These are phyloP conservation scores for Rhododendron molle DNA, from an alignment of 148 eudicot species.

Conservation along the genomic window DNA sequence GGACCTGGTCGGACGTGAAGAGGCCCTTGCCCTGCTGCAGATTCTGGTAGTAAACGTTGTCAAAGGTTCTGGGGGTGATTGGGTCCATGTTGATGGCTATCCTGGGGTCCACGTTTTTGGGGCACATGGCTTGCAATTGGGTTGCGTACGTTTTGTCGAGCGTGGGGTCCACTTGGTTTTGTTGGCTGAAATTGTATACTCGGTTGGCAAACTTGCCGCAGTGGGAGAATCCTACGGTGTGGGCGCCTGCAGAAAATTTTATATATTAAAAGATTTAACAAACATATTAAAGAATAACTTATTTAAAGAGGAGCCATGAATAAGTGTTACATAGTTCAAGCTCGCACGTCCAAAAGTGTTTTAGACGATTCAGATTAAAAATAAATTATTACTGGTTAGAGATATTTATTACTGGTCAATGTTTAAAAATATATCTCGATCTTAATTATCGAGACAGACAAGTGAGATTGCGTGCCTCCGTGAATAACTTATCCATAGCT, in stretches of 20 bases:
- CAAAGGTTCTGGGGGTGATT: conserved; percentile 53
- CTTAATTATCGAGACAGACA: too few relatives aligned
- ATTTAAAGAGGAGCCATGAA: too few relatives aligned
- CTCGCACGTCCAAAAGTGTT: too few relatives aligned
- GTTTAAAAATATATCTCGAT: too few relatives aligned
- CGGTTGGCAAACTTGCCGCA: conserved; percentile 63
- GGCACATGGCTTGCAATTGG: conserved; percentile 62
- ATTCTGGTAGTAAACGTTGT: conserved; percentile 59
- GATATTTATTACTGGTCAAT: too few relatives aligned
- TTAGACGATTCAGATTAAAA: too few relatives aligned
- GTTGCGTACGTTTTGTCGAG: conserved; percentile 43
- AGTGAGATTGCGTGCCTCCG: too few relatives aligned
- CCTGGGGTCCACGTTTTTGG: conserved; percentile 61
- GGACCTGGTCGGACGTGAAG: conserved; percentile 73
- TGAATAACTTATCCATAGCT: too few relatives aligned
- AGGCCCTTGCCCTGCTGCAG: conserved; percentile 72
- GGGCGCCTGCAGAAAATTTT: conserved; percentile 42
- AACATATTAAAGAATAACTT: neutral
- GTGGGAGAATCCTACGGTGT: conserved; percentile 81
- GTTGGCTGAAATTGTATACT: conserved; percentile 54
- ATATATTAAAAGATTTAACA: neutral
- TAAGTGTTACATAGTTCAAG: too few relatives aligned
- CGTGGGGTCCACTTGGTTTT: conserved; percentile 56
- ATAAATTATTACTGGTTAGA: too few relatives aligned
- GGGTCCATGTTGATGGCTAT: conserved; percentile 80